Conservation (phyloP, 139 green algal genomes). For the Volvox africanus region DNA sequence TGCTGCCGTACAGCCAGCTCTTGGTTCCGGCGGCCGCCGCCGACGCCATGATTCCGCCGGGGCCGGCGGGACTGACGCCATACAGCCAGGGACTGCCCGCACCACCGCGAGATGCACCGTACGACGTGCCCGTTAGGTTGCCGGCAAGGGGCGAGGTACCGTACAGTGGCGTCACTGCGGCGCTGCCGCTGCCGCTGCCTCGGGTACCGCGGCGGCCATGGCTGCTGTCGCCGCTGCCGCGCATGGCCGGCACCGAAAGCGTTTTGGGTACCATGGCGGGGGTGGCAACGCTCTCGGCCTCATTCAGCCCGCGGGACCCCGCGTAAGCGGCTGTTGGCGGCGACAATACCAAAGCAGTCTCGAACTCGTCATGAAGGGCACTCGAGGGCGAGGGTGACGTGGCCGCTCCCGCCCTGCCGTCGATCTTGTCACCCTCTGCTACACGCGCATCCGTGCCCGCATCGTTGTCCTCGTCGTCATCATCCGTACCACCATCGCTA, state of each 20-base stretch:
- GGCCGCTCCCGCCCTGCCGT: not conserved
- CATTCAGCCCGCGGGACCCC: no score
- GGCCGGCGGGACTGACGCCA: slow-evolving; percentile 6
- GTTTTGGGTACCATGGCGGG: not conserved
- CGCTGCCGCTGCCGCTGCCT: slow-evolving; percentile 1
- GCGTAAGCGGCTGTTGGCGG: not conserved
- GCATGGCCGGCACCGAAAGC: not conserved
- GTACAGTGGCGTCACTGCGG: slow-evolving; percentile 12
- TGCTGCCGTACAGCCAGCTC: slow-evolving; percentile 48
- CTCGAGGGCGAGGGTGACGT: not conserved
- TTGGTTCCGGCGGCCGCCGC: not conserved
- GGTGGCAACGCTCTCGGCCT: no score
- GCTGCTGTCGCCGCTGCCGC: not conserved
- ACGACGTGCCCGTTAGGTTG: slow-evolving; percentile 3
- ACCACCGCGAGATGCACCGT: not conserved
- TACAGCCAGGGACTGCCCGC: not conserved
- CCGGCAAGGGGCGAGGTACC: not conserved
- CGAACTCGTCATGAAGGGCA: not conserved
- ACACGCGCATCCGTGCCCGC: not conserved
- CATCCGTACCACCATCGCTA: slow-evolving; percentile 18
- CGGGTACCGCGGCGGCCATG: not conserved
- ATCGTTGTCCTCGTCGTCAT: slow-evolving; percentile 11
- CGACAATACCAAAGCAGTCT: not conserved
- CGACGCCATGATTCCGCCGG: not conserved
- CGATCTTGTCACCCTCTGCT: not conserved